Evolutionary conservation across 495 filamentous ascomycete species (phyloP).

Genomic region (Parmelia sp.): DNA sequence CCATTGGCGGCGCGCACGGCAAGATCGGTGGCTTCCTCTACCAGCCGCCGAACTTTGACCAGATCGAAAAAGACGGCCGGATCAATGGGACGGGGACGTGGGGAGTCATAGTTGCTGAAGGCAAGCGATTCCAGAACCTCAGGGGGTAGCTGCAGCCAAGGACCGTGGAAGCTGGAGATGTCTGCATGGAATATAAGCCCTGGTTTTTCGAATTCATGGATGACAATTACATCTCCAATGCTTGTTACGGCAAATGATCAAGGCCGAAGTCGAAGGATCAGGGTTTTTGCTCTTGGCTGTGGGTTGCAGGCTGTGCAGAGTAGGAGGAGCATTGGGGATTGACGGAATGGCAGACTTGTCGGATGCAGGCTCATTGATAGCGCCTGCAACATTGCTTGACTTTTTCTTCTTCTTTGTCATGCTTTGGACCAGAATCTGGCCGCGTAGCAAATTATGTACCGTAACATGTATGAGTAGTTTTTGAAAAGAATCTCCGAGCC

Average conservation of each 20-base stretch:
- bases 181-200: conserved; percentile 36
- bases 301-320: conserved; percentile 24
- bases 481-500: not conserved
- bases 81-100: conserved; percentile 68
- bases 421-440: not conserved
- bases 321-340: not conserved
- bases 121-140: conserved; percentile 74
- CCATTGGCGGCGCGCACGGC: conserved; percentile 69
- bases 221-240: conserved; percentile 33
- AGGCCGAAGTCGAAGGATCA: conserved; percentile 45
- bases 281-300: conserved; percentile 27
- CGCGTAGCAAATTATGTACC: not conserved
- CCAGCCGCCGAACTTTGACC: conserved; percentile 67
- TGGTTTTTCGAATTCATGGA: conserved; percentile 8
- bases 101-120: conserved; percentile 68
- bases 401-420: conserved; percentile 45
- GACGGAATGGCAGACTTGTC: conserved; percentile 12
- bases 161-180: conserved; percentile 77
- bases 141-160: conserved; percentile 78
- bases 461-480: too few relatives aligned
- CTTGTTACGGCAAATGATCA: conserved; percentile 71
- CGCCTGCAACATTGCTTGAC: conserved; percentile 23
- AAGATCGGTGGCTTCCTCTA: conserved; percentile 70
- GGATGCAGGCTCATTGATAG: conserved; percentile 14
- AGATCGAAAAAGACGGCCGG: conserved; percentile 76